A percentile compares a stretch with the other conserved stretches of the same genome.
Conservation (phyloP, 306 rosid species). For the Datisca glomerata region DNA sequence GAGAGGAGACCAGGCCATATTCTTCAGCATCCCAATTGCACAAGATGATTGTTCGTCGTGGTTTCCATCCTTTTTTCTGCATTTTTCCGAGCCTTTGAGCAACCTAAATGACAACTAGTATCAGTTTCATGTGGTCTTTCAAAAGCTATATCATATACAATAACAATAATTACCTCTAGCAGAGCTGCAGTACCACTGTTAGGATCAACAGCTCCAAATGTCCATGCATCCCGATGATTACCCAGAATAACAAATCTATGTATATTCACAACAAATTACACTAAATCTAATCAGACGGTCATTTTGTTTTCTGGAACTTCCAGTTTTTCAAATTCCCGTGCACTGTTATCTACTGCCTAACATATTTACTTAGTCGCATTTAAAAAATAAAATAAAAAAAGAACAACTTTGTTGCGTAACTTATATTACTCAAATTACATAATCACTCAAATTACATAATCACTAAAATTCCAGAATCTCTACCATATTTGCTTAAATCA, state of each 20-base stretch:
- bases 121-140: conserved; percentile 4
- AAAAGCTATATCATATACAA: too few species aligned
- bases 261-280: conserved; percentile 8
- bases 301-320: background rate
- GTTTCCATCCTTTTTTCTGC: conserved; percentile 57
- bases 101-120: conserved; percentile 24
- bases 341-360: too few species aligned
- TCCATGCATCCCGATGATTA: conserved; percentile 76
- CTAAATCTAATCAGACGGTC: background rate
- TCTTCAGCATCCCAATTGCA: conserved; percentile 88
- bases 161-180: conserved; percentile 34
- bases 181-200: conserved; percentile 71
- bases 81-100: conserved; percentile 51
- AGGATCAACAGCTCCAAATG: conserved; percentile 85
- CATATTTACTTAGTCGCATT: too few species aligned
- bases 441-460: background rate
- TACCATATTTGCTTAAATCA: background rate
- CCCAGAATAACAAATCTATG: conserved; percentile 65
- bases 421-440: background rate
- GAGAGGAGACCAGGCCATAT: conserved; percentile 46
- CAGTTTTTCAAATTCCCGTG: too few species aligned
- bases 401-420: too few species aligned
- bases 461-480: background rate
- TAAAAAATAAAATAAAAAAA: too few species aligned
- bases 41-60: conserved; percentile 57